Evolutionary conservation across 2,329 filamentous ascomycete genomes (phyloP).

Genomic region (Mycosphaerella sp.): DNA sequence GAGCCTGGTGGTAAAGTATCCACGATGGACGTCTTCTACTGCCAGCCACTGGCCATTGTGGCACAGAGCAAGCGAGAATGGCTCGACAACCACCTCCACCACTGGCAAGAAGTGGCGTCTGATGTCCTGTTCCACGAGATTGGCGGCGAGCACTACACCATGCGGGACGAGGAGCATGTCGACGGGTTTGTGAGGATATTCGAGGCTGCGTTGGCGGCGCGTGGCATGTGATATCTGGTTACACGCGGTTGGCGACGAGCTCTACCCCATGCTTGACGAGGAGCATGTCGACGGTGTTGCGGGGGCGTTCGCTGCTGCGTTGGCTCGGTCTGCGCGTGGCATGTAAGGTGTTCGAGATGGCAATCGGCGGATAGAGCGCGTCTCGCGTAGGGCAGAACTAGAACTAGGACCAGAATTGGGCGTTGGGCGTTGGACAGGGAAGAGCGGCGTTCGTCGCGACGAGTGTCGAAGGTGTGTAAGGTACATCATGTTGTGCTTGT

Average conservation of each 20-base stretch:
- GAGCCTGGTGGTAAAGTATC: constrained; percentile 38
- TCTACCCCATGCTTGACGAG: constrained; percentile 24
- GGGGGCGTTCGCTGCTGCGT: constrained; percentile 6
- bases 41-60: constrained; percentile 33
- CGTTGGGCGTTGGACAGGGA: no score
- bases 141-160: constrained; percentile 24
- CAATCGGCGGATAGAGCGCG: no score
- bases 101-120: constrained; percentile 22
- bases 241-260: constrained; percentile 20
- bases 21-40: constrained; percentile 40
- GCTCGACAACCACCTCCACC: constrained; percentile 23
- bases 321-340: constrained; percentile 4
- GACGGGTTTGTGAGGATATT: constrained; percentile 14
- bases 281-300: constrained; percentile 20
- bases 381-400: no score
- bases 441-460: no score
- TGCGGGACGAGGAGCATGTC: constrained; percentile 22
- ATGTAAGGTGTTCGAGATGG: neutral
- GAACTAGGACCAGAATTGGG: no score
- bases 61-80: constrained; percentile 32
- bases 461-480: no score
- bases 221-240: constrained; percentile 13
- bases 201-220: constrained; percentile 1
- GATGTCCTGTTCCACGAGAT: constrained; percentile 18
- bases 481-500: no score